A percentile compares a stretch with the other conserved stretches of the same genome.
phyloP scores from a whole-genome alignment of 495 filamentous ascomycete genomes.

The Staphylotrichum longicolle region DNA sequence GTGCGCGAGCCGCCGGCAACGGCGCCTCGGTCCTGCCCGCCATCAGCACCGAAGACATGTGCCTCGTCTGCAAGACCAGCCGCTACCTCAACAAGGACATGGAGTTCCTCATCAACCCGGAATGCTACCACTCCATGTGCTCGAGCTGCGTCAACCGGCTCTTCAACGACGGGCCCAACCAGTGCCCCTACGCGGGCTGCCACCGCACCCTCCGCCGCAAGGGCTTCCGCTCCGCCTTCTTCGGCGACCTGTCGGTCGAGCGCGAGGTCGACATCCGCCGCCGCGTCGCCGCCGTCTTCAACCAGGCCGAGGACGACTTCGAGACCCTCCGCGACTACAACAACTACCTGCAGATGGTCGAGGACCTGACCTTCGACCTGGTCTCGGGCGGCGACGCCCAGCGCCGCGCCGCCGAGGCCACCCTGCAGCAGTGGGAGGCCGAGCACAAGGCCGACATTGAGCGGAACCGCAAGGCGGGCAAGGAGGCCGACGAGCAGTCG shows the following conservation, averaged over 20 bases:
- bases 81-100: constrained; percentile 93
- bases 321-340: constrained; percentile 77
- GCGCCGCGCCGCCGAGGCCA: constrained; percentile 60
- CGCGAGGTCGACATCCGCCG: constrained; percentile 90
- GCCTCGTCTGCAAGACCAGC: constrained; percentile 93
- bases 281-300: constrained; percentile 78
- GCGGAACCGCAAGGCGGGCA: constrained; percentile 62
- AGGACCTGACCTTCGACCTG: constrained; percentile 85
- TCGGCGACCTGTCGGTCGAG: constrained; percentile 86
- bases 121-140: constrained; percentile 99
- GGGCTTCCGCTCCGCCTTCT: constrained; percentile 82
- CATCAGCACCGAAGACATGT: constrained; percentile 63
- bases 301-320: constrained; percentile 88
- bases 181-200: constrained; percentile 87
- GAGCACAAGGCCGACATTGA: constrained; percentile 71
- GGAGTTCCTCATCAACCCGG: constrained; percentile 90
- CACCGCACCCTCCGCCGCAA: constrained; percentile 77
- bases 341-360: constrained; percentile 91
- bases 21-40: constrained; percentile 19
- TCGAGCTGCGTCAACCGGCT: constrained; percentile 89
- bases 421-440: constrained; percentile 62
- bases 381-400: constrained; percentile 67
- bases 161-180: constrained; percentile 84
- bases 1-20: constrained; percentile 7
- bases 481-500: constrained; percentile 53